These are phyloP conservation scores for Diplodia seriata DNA, from an alignment of 2,329 filamentous ascomycete species.

Conservation along the genomic window DNA sequence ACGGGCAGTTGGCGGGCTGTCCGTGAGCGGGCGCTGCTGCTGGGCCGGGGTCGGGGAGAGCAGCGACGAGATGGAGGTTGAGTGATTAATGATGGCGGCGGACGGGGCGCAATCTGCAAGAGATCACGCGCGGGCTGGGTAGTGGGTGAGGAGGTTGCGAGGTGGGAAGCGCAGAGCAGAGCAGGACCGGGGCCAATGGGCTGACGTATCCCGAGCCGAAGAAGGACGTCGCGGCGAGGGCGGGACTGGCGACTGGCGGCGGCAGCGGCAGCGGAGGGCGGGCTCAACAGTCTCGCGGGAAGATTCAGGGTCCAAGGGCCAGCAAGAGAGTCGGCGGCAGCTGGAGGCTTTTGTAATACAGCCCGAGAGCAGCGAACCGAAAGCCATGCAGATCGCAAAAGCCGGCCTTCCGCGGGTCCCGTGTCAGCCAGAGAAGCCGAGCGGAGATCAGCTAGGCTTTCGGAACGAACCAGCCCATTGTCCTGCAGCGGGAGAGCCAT, in stretches of 20 bases:
- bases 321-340: constrained; percentile 23
- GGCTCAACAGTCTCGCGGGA: constrained; percentile 23
- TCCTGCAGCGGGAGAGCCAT: neutral
- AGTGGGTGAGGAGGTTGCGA: neutral
- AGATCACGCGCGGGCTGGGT: constrained; percentile 26
- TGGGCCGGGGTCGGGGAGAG: constrained; percentile 29
- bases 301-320: constrained; percentile 14
- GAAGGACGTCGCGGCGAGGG: neutral
- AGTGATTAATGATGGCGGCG: constrained; percentile 32
- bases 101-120: constrained; percentile 27
- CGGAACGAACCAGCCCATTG: constrained; percentile 1
- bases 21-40: constrained; percentile 20
- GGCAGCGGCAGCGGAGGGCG: neutral
- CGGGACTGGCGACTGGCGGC: neutral
- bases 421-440: constrained; percentile 11
- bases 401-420: constrained; percentile 32
- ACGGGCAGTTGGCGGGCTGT: constrained; percentile 29
- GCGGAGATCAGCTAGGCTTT: constrained; percentile 6
- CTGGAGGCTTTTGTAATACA: constrained; percentile 32
- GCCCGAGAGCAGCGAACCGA: neutral
- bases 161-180: neutral
- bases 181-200: constrained; percentile 14
- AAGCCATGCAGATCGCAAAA: constrained; percentile 30
- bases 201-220: constrained; percentile 21
- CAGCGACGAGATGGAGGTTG: constrained; percentile 33